A percentile compares a stretch with the other conserved stretches of the same genome.
Evolutionary conservation across 1,139 yeast species (phyloP).

Genomic region (Taphrina communis): DNA sequence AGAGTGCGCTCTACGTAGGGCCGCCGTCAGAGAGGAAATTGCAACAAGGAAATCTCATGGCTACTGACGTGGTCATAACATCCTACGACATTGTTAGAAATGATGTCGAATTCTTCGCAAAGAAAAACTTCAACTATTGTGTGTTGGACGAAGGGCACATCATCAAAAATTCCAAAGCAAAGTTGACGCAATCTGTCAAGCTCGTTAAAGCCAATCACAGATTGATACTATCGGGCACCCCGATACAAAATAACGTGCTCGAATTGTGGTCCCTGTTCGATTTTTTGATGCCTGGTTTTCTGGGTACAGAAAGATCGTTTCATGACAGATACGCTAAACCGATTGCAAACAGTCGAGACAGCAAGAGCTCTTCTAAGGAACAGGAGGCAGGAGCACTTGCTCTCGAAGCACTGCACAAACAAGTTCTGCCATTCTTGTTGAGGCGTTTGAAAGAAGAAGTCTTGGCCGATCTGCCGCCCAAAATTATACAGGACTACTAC

Average conservation of each 20-base stretch:
- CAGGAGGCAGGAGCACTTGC: constrained; percentile 98
- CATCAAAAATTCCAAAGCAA: constrained; percentile 87
- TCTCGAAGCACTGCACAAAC: constrained; percentile 92
- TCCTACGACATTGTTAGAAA: constrained; percentile 96
- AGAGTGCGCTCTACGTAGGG: constrained; percentile 86
- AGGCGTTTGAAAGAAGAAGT: constrained; percentile 97
- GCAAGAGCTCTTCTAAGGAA: constrained; percentile 88
- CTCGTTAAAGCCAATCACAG: constrained; percentile 83
- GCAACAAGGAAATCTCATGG: constrained; percentile 61
- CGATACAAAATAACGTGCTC: constrained; percentile 94
- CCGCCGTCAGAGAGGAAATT: constrained; percentile 76
- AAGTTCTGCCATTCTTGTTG: constrained; percentile 92
- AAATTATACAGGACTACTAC: constrained; percentile 96
- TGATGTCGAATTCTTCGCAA: constrained; percentile 70
- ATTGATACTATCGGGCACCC: constrained; percentile 91
- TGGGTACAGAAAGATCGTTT: constrained; percentile 93
- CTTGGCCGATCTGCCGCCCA: constrained; percentile 93
- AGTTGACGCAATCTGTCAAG: constrained; percentile 87
- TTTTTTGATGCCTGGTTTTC: constrained; percentile 96
- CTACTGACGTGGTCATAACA: constrained; percentile 83
- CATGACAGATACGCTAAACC: constrained; percentile 97
- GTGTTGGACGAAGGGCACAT: constrained; percentile 98
- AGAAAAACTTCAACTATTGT: constrained; percentile 84
- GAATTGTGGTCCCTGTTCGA: constrained; percentile 98
- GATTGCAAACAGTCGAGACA: constrained; percentile 89